Evolutionary conservation across 495 filamentous ascomycete species (phyloP), one percentile per base, ranked within the genome.

Genomic region (Penicillium dipodomyicola): DNA sequence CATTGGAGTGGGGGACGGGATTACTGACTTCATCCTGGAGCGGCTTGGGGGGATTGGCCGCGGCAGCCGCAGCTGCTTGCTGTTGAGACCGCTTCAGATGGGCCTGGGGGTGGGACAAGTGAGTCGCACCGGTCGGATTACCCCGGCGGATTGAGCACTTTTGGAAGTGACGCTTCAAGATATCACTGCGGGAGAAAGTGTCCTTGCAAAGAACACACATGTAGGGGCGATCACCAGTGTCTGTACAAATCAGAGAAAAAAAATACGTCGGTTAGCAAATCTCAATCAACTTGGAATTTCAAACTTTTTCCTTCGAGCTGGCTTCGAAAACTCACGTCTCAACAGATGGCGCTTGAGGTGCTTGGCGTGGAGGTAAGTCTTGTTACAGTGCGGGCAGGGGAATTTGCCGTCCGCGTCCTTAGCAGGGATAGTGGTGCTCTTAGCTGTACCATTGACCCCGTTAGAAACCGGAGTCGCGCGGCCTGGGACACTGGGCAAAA

Each of bases 331-430:
- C 92, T 91, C 82, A 96, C 92, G 94, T 78, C 94, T 80, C 51
- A 97, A 79, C 19, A 97, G 79, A 80, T 98, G 94, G 59, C 94
- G 84, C 80, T 98, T 98, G 56, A 98, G 75, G 72, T 98, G 94
- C 78, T 98, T 98, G 32, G 91, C 88, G 72, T 98, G 94, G 49
- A 97, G 83, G 72, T 98, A 98, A 8, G 90, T 96, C 79, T 97
- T 98, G 65, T 87, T 94, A 72, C 94, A 98, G 73, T 97, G 90
- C 61, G 89, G 90, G 75, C 94, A 98, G 40, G 93, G 92, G 68
- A 91, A 98, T 80, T 97, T 97, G 56, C 92, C 92, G 67, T 97
- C 92, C 11, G 90, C 88, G 71, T 96, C 91, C 77, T 97, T 97
- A 62, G 86, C 84, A 12, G 93, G 92, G 35, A 93, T 91, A 39